Conservation (phyloP, 1,284 basidiomycete species). For the Ceratobasidium sp. region DNA sequence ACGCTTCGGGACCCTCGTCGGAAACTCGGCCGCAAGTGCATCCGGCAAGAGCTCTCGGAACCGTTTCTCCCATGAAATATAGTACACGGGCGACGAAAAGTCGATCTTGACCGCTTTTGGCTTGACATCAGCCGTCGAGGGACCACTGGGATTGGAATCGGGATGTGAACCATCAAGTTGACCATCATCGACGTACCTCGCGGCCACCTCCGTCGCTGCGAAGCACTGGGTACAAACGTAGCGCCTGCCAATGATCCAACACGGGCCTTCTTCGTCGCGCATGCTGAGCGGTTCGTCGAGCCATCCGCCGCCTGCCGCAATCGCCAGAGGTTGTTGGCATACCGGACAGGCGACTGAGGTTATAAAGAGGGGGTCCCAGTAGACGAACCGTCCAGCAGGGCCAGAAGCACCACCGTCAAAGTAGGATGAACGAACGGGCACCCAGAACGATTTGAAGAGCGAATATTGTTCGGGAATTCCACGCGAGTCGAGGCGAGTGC, state of each 20-base stretch:
- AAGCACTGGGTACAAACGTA: conserved; percentile 42
- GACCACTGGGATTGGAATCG: conserved; percentile 4
- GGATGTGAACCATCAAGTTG: conserved; percentile 23
- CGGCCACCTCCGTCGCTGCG: conserved; percentile 39
- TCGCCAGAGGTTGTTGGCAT: conserved; percentile 40
- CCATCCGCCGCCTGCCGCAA: conserved; percentile 39
- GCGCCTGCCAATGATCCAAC: conserved; percentile 38
- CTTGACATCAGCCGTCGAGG: neutral
- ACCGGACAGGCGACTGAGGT: conserved; percentile 37
- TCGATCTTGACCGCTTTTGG: conserved; percentile 13
- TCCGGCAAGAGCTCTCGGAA: conserved; percentile 22
- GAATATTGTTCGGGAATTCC: conserved; percentile 42
- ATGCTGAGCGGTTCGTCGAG: conserved; percentile 35
- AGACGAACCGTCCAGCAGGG: conserved; percentile 27
- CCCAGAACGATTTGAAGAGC: conserved; percentile 40
- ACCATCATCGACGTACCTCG: conserved; percentile 35
- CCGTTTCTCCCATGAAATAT: conserved; percentile 42
- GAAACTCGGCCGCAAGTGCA: conserved; percentile 34
- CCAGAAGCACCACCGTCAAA: conserved; percentile 32
- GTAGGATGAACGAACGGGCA: conserved; percentile 30
- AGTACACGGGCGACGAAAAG: conserved; percentile 32
- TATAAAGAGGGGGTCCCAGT: conserved; percentile 40
- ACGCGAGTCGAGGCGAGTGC: conserved; percentile 31
- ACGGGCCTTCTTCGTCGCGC: conserved; percentile 36
- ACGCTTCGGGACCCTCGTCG: conserved; percentile 15